Conservation (phyloP, 495 filamentous ascomycete genomes). For the Hypoxylon fuscum region DNA sequence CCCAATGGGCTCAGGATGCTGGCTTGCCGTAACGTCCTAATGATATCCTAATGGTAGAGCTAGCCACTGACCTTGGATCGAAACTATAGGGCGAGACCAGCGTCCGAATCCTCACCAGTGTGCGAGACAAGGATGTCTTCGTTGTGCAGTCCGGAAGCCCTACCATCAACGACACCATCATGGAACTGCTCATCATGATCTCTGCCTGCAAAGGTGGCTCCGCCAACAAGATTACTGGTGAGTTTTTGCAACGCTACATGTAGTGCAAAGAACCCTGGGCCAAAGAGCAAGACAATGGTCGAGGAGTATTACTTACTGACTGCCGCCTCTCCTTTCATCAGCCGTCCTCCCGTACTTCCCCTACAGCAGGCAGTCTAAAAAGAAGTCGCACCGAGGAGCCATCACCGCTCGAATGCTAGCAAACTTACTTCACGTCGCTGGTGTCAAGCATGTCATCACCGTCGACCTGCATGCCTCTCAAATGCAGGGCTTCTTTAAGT, state of each 20-base stretch:
- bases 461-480: conserved; percentile 96
- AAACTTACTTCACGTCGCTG: conserved; percentile 90
- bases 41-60: conserved; percentile 58
- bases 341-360: conserved; percentile 99
- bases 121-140: conserved; percentile 98
- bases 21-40: conserved; percentile 73
- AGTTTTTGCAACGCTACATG: conserved; percentile 40
- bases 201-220: conserved; percentile 98
- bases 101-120: conserved; percentile 90
- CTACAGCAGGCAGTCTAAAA: conserved; percentile 98
- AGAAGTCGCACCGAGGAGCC: conserved; percentile 95
- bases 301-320: conserved; percentile 42
- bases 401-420: conserved; percentile 98
- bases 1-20: conserved; percentile 56
- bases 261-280: conserved; percentile 4
- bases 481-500: conserved; percentile 99
- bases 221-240: conserved; percentile 96
- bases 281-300: conserved; percentile 11
- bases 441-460: conserved; percentile 96
- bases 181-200: conserved; percentile 99
- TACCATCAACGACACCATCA: conserved; percentile 97
- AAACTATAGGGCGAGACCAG: conserved; percentile 88
- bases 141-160: conserved; percentile 96
- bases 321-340: conserved; percentile 46
- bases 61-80: conserved; percentile 79